Base-by-base conservation (phyloP, 2,329 filamentous ascomycete genomes). In the Stromatinia cepivora region DNA sequence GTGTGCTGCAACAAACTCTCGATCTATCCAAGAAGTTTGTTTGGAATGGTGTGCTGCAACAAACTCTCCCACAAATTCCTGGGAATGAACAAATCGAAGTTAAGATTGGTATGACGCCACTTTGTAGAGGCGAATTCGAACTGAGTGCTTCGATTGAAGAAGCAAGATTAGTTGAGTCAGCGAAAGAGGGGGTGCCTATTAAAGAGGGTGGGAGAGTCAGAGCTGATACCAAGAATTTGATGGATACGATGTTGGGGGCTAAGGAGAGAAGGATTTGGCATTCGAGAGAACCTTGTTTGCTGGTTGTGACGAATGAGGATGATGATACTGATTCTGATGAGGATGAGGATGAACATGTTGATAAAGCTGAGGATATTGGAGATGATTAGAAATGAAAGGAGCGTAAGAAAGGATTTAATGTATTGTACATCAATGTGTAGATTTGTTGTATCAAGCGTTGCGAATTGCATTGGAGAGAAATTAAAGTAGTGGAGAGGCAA, bases 31-130 rank as follows among this genome's bases (percentile, higher is more conserved):
- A 92, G 76, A 92, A 93, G 72, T 85, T 97, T 67, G 89, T 90
- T 1, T 95, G 92, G 90, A 94, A 93, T 73, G 94, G 94, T 1
- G 89, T 91, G 42, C 80, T 97, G 69, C 94, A 97, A 80, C 89
- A 90, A 76, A 84, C 87, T 1, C 81, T 97, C 0, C 88, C 90
- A 0, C 77, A 86, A 9, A 78, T 97, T 1, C 79, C 80, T 8
- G 86, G 88, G 0, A 85, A 87, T 6, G 82, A 85, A 57, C 86
- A 80, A n/a, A 83, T 84, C 0, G 85, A 89, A 71, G 83, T 92
- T 31, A 83, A 84, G 1, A 80, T 96, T 5, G 91, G 91, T 6
- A 84, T 94, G 56, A 92, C 92, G 54, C 86, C 90, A 45, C 85
- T 97, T 46, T 93, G 91, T 73, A 85, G 88, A 57, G 94, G 94